Conservation (phyloP, 169 alveolate genomes). For the Cyclospora cayetanensis region DNA sequence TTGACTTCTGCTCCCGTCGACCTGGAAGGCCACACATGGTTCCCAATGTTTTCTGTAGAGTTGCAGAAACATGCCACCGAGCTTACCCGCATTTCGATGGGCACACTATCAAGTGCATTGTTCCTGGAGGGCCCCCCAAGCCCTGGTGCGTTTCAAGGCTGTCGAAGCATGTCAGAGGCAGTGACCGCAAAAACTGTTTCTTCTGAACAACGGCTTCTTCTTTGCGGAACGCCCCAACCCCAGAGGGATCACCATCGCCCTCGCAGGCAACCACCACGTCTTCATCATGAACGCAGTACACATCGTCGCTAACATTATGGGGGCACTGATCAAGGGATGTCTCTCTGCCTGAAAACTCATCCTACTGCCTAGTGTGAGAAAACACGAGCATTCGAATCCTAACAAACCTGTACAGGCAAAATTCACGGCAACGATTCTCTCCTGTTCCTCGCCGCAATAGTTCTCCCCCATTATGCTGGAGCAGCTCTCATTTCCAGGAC, state of each 20-base stretch:
- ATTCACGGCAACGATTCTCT: slow-evolving; percentile 76
- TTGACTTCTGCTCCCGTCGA: slow-evolving; percentile 73
- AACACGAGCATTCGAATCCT: background rate
- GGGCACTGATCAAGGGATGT: slow-evolving; percentile 59
- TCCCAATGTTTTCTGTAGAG: background rate
- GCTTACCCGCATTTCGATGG: slow-evolving; percentile 50
- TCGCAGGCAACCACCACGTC: slow-evolving; percentile 81
- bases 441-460: slow-evolving; percentile 75
- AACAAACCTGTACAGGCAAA: slow-evolving; percentile 76
- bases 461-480: slow-evolving; percentile 75
- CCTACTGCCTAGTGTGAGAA: background rate
- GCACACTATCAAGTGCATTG: slow-evolving; percentile 20
- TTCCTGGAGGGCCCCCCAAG: slow-evolving; percentile 45
- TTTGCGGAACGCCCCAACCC: slow-evolving; percentile 72
- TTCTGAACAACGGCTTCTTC: slow-evolving; percentile 56
- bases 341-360: slow-evolving; percentile 58
- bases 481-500: slow-evolving; percentile 73
- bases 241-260: slow-evolving; percentile 83
- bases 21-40: background rate
- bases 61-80: background rate
- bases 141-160: slow-evolving; percentile 21
- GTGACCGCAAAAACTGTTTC: slow-evolving; percentile 2
- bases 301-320: slow-evolving; percentile 74
- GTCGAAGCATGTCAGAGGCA: slow-evolving; percentile 51
- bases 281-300: slow-evolving; percentile 80